Base-by-base conservation (phyloP, 805 yeast genomes). In the Saccharomycopsis sp. region DNA sequence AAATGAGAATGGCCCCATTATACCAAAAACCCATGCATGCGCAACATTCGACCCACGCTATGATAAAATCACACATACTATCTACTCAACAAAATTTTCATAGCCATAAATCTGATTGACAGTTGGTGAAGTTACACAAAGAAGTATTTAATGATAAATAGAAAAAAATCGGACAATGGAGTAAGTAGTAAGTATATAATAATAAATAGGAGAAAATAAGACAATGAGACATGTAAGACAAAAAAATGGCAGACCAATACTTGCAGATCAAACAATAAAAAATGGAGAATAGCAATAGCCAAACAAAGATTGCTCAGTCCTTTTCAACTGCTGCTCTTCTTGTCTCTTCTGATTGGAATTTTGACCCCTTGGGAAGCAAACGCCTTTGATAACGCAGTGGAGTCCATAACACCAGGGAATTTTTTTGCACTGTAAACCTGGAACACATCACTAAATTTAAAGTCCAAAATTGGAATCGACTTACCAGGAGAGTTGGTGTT, bases 361-460 rank as follows among this genome's bases (percentile, higher is more conserved):
- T 72, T 71, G 56, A 75, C 70, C 16, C 79, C 79, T 62, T 75
- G 79, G 44, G 69, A 65, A 1, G 75, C 78, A 66, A 75, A 75
- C 20, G 74, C 70, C 41, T 72, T 62, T 40, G 77, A 73, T 34
- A 75, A 65, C 1, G 71, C 68, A 1, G 75, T 71, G 37, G 73
- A 66, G 50, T 75, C 78, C 50, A 73, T 73, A 18, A 75, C 79
- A 3, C 79, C 79, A 1, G 79, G 79, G 60, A 75, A 75, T 62
- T 69, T 71, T 60, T 75, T 75, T 0, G 79, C 78, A 40, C 75
- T 70, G 59, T 69, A 75, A 2, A 74, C 77, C 46, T 64, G 66
- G 65, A 75, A 74, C 2, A 65, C 59, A 8, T 70, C 67, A 14
- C 74, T 71, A 59, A 70, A 75, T 41, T 65, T 62, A n/a, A 62